A percentile compares a stretch with the other conserved stretches of the same genome.
Conservation (phyloP, 441 rosid species). For the Manihot esculenta region DNA sequence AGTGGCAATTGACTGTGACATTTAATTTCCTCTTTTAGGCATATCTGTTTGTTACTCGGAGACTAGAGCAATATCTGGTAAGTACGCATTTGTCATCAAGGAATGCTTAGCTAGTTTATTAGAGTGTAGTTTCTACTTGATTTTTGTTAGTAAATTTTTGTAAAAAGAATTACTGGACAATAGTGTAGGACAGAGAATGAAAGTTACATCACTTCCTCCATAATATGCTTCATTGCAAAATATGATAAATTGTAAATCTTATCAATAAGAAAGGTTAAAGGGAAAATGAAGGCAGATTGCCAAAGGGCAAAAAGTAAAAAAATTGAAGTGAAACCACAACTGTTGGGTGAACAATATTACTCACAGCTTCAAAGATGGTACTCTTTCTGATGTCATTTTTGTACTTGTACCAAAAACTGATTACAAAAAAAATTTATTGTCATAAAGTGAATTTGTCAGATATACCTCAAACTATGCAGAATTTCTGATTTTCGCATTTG, state of each 20-base stretch:
- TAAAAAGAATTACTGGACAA: neutral
- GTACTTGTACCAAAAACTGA: neutral
- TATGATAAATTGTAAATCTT: neutral
- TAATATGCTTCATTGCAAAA: neutral
- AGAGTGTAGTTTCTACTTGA: neutral
- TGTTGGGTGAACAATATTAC: neutral
- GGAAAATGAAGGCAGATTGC: neutral
- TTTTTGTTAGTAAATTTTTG: neutral
- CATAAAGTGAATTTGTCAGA: neutral
- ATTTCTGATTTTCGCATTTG: neutral
- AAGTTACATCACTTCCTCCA: neutral
- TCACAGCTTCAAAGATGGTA: neutral
- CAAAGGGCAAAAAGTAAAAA: neutral
- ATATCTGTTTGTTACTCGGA: slow-evolving; percentile 77
- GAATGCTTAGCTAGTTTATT: neutral
- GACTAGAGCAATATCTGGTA: slow-evolving; percentile 96
- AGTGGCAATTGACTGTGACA: slow-evolving; percentile 14
- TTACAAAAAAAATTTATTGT: neutral
- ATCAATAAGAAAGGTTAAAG: neutral
- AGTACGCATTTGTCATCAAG: slow-evolving; percentile 25
- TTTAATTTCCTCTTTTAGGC: slow-evolving; percentile 42
- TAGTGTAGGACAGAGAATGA: neutral
- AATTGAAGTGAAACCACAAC: neutral
- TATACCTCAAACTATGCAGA: neutral
- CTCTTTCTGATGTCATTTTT: neutral